phyloP scores from a whole-genome alignment of 257 asterid genomes.

The Buddleja alternifolia region DNA sequence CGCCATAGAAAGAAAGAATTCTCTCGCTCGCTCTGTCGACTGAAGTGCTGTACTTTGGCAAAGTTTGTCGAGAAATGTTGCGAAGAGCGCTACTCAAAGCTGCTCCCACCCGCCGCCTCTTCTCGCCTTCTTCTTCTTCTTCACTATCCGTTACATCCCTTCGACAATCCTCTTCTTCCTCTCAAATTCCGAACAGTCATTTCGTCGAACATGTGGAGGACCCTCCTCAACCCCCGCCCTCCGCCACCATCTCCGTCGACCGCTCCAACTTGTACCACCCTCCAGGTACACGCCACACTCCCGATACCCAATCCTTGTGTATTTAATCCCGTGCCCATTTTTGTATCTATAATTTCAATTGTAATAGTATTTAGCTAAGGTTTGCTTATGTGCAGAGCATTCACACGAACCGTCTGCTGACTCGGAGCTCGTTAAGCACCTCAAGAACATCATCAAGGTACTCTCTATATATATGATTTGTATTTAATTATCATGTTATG shows the following conservation, averaged over 20 bases:
- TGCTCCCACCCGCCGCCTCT: slow-evolving; percentile 49
- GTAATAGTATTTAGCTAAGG: slow-evolving; percentile 13
- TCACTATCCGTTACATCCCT: slow-evolving; percentile 15
- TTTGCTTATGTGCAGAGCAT: slow-evolving; percentile 59
- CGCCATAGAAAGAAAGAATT: no score
- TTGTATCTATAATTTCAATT: neutral
- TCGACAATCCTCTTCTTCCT: slow-evolving; percentile 41
- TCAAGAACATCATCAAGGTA: slow-evolving; percentile 83
- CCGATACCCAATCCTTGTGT: neutral
- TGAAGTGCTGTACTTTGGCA: no score
- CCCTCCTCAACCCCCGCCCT: slow-evolving; percentile 38
- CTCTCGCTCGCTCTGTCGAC: no score
- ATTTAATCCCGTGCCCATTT: neutral
- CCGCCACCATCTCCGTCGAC: slow-evolving; percentile 77
- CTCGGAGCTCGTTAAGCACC: slow-evolving; percentile 86
- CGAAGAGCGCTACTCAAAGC: slow-evolving; percentile 49
- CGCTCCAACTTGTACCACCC: slow-evolving; percentile 78
- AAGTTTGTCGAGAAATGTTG: slow-evolving; percentile 43
- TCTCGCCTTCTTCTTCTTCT: slow-evolving; percentile 31
- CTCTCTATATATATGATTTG: neutral
- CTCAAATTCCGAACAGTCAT: slow-evolving; percentile 45
- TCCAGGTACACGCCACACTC: slow-evolving; percentile 43
- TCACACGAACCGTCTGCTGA: slow-evolving; percentile 65
- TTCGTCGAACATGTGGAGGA: slow-evolving; percentile 72
- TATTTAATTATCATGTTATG: slow-evolving; percentile 1